A percentile compares a stretch with the other conserved stretches of the same genome.
Conservation (phyloP, 352 stramenopile genomes). For the Aphanomyces euteiches region DNA sequence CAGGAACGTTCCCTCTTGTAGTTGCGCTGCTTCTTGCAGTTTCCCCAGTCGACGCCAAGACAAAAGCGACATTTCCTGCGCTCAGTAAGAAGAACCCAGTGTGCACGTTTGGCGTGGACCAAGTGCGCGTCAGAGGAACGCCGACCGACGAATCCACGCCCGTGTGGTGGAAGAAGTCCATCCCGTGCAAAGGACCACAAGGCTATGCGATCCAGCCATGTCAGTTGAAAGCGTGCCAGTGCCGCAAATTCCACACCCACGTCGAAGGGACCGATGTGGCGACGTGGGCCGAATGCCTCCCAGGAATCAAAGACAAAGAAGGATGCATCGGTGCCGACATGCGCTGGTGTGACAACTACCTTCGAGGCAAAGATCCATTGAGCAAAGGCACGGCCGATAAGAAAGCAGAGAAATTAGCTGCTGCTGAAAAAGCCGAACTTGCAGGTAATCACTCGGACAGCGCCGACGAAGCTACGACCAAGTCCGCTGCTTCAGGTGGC, state of each 20-base stretch:
- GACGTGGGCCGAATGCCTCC: constrained; percentile 20
- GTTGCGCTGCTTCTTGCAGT: background rate
- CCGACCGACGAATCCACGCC: background rate
- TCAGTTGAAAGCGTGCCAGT: constrained; percentile 20
- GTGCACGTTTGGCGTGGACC: constrained; percentile 17
- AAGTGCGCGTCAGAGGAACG: constrained; percentile 8
- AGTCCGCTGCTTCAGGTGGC: too few species aligned
- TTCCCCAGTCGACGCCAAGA: background rate
- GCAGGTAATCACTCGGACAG: background rate
- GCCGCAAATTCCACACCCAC: constrained; percentile 19
- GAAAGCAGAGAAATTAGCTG: background rate
- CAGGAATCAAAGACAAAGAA: background rate
- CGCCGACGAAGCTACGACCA: background rate
- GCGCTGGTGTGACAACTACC: constrained; percentile 12
- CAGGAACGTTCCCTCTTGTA: background rate
- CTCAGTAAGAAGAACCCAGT: constrained; percentile 26
- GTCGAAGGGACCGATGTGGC: background rate
- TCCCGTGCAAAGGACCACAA: constrained; percentile 15
- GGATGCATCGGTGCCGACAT: constrained; percentile 7
- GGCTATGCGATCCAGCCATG: constrained; percentile 25
- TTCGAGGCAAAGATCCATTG: constrained; percentile 22
- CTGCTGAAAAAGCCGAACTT: background rate
- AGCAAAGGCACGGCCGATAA: background rate
- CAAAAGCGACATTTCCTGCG: constrained; percentile 11
- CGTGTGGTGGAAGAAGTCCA: constrained; percentile 8